A percentile compares a stretch with the other conserved stretches of the same genome.
Evolutionary conservation across 2,329 filamentous ascomycete species (phyloP).

Genomic region (Aspergillus uvarum): DNA sequence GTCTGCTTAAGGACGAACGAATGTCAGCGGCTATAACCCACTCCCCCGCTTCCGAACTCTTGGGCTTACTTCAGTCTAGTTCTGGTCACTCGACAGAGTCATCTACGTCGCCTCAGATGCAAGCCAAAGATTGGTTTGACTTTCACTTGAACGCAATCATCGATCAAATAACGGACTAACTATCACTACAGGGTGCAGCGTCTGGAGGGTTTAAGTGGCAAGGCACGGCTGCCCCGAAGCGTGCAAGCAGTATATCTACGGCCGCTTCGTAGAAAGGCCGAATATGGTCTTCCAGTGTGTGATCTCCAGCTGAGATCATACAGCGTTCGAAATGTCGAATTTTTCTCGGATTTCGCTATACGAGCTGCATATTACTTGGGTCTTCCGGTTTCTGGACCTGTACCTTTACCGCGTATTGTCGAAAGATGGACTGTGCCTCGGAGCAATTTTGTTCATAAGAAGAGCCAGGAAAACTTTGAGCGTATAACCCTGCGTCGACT

Average conservation of each 20-base stretch:
- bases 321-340: slow-evolving; percentile 83
- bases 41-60: neutral
- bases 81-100: neutral
- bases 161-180: slow-evolving; percentile 2
- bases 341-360: slow-evolving; percentile 91
- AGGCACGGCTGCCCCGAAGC: slow-evolving; percentile 67
- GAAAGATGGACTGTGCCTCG: slow-evolving; percentile 94
- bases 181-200: slow-evolving; percentile 35
- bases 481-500: slow-evolving; percentile 79
- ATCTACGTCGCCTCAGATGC: neutral
- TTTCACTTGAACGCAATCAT: neutral
- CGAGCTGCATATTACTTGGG: slow-evolving; percentile 92
- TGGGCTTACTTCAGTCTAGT: neutral
- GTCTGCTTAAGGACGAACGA: neutral
- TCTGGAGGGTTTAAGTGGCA: slow-evolving; percentile 32
- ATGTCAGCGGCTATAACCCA: neutral
- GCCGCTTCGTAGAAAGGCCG: slow-evolving; percentile 72
- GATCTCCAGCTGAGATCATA: slow-evolving; percentile 93
- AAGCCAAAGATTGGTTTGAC: slow-evolving; percentile 13
- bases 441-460: slow-evolving; percentile 92
- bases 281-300: slow-evolving; percentile 79
- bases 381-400: slow-evolving; percentile 79
- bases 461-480: slow-evolving; percentile 97
- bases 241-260: slow-evolving; percentile 84
- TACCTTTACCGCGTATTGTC: slow-evolving; percentile 79